Base-by-base conservation (phyloP, 1,284 basidiomycete genomes). In the Trichosporon inkin region DNA sequence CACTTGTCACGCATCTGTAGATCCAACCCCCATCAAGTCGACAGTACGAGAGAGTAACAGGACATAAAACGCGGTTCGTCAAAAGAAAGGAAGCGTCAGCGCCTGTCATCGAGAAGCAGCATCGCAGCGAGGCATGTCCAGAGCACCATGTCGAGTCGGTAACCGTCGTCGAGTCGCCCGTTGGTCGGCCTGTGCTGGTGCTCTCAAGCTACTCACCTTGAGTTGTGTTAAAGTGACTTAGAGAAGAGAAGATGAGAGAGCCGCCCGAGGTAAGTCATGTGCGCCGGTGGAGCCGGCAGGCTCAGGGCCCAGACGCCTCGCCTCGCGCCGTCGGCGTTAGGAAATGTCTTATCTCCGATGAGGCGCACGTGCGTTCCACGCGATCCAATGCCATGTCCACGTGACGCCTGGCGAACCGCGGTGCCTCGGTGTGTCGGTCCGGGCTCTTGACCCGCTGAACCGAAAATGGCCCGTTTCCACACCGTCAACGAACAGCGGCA, bases 1-100 rank as follows among this genome's bases (percentile, higher is more conserved):
- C 63, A 65, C 63, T 65, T 65, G 49, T 62, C 61, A 60, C 63
- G 60, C 63, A 65, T 62, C 61, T 61, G 53, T n/a, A 34, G 14
- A 20, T 47, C 14, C 44, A 19, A 49, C 28, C 28, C 22, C 22
- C 28, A 22, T 22, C 14, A 49, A 49, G n/a, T 14, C 10, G 38
- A 53, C 52, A 14, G 10, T 14, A 32, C 32, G 6, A 17, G 6
- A 17, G 11, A 14, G 16, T 10, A n/a, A n/a, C 24, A 19, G 51
- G 37, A 13, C 6, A 51, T 16, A 24, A 36, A 36, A 53, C n/a
- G 3, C 10, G 19, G 11, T 10, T 24, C 37, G 32, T 19, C 22
- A 44, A 44, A n/a, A 6, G 16, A 38, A 32, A 28, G 19, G 13
- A 41, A 44, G 39, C n/a, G 57, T 58, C 57, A 58, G 57, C 57